Evolutionary conservation across 176 grass and related monocot genomes (phyloP), one percentile per base, ranked within the genome.

Genomic region (maize (Zea mays)): DNA sequence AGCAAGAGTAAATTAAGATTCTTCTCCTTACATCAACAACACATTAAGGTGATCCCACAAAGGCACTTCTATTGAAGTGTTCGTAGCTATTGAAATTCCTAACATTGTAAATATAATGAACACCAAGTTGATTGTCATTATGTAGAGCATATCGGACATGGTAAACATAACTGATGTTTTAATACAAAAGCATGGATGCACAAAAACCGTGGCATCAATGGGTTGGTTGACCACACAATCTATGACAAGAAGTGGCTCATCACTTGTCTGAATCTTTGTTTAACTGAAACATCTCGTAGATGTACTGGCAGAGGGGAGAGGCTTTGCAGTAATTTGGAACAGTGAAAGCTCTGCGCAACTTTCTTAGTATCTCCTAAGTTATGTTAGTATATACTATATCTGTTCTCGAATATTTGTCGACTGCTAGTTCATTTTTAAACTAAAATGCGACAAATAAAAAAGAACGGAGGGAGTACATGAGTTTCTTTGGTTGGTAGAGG

Each of bases 181-280:
- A 61, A 61, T 33, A 61, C 4, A 10, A 61, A 10, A 60, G 9
- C 44, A 46, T 46, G 44, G 44, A 27, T 27, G 27, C 44, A 61
- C 4, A 8, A 61, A 10, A 60, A 27, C 10, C 10, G 20, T 27
- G 9, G 58, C 19, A 60, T 17, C 7, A 19, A 56, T 19, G 17
- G 52, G 52, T 56, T 56, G 16, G 54, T 57, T 57, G n/a, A 5
- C n/a, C 8, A 4, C 58, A 60, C 19, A 12, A 61, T 61, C 21
- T 61, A 21, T 61, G 58, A 61, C 58, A 61, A 27, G 56, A 59
- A 61, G 20, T 34, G 11, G 58, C 9, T 34, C 58, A 61, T 61
- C 58, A 61, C 21, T 33, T 62, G 58, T 61, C 21, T 34, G 21
- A 61, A 61, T 61, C 57, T 60, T 60, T 59, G 56, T 59, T 59